These are phyloP conservation scores for Houttuynia cordata DNA, from an alignment of 164 flowering plant genomes.

Conservation along the genomic window DNA sequence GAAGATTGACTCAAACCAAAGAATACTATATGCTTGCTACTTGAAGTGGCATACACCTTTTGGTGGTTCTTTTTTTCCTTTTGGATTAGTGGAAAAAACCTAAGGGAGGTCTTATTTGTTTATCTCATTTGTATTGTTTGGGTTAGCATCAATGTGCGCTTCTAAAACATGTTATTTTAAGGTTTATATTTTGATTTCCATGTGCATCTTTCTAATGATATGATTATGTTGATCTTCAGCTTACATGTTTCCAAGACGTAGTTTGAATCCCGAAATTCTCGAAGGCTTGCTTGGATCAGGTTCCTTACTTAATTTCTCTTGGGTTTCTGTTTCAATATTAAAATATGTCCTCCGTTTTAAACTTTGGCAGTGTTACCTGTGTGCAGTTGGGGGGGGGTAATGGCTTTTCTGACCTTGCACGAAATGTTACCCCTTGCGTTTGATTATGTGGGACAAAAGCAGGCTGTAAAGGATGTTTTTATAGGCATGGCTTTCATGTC, in stretches of 20 bases:
- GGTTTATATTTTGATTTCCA: not conserved
- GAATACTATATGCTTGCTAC: too few species aligned
- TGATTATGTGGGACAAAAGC: slow-evolving; percentile 94
- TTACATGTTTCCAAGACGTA: slow-evolving; percentile 83
- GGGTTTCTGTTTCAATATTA: not conserved
- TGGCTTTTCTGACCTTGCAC: slow-evolving; percentile 96
- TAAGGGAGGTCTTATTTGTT: too few species aligned
- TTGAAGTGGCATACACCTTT: too few species aligned
- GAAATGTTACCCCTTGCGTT: slow-evolving; percentile 97
- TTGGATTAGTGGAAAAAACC: too few species aligned
- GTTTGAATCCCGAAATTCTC: slow-evolving; percentile 80
- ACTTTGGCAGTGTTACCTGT: not conserved
- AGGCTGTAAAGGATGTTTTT: slow-evolving; percentile 92
- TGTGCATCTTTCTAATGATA: not conserved
- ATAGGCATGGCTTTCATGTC: slow-evolving; percentile 99
- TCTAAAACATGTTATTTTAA: too few species aligned
- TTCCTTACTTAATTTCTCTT: slow-evolving; percentile 7
- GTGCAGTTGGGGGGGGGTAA: slow-evolving; percentile 95
- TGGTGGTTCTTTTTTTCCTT: too few species aligned
- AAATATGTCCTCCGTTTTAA: not conserved
- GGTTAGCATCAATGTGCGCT: too few species aligned
- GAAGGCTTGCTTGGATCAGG: slow-evolving; percentile 94
- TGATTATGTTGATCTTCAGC: slow-evolving; percentile 30
- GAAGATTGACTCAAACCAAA: too few species aligned
- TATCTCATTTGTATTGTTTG: too few species aligned